Conservation (phyloP, 2,329 filamentous ascomycete species). For the Stemphylium lycopersici region DNA sequence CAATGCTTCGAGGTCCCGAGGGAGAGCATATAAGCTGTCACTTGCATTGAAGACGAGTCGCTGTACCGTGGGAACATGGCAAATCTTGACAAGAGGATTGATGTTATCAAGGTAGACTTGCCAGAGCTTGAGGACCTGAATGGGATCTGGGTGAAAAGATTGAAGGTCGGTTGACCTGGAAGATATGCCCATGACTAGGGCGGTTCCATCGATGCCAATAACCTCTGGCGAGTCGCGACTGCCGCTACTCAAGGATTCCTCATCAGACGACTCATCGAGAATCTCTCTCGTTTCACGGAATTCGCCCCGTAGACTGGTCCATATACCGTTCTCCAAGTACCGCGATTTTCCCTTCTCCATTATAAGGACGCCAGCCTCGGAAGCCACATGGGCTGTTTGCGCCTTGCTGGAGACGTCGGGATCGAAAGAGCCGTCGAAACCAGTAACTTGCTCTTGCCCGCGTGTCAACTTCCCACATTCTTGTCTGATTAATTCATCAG, state of each 20-base stretch:
- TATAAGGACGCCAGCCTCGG: conserved; percentile 30
- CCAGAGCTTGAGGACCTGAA: conserved; percentile 74
- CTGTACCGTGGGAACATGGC: conserved; percentile 50
- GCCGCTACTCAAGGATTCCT: conserved; percentile 17
- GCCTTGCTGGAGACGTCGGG: neutral
- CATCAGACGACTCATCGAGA: conserved; percentile 39
- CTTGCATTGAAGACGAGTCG: conserved; percentile 65
- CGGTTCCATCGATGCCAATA: conserved; percentile 15
- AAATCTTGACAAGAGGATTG: conserved; percentile 38
- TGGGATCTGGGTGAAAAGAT: conserved; percentile 67
- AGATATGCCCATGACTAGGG: conserved; percentile 28
- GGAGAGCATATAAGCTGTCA: conserved; percentile 61
- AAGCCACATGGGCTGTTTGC: neutral
- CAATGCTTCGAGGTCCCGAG: conserved; percentile 63
- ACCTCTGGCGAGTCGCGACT: neutral
- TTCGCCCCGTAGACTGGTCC: conserved; percentile 39
- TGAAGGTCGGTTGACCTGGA: conserved; percentile 20
- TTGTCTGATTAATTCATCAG: conserved; percentile 28
- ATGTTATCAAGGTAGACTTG: conserved; percentile 67
- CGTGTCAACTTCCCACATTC: neutral
- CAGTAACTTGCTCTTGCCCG: neutral
- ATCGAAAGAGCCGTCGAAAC: conserved; percentile 10
- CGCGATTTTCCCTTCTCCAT: conserved; percentile 35
- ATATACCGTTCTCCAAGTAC: conserved; percentile 43
- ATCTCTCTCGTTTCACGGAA: conserved; percentile 38